Base-by-base conservation (phyloP, 1,284 basidiomycete genomes). In the Trichosporon sp. region DNA sequence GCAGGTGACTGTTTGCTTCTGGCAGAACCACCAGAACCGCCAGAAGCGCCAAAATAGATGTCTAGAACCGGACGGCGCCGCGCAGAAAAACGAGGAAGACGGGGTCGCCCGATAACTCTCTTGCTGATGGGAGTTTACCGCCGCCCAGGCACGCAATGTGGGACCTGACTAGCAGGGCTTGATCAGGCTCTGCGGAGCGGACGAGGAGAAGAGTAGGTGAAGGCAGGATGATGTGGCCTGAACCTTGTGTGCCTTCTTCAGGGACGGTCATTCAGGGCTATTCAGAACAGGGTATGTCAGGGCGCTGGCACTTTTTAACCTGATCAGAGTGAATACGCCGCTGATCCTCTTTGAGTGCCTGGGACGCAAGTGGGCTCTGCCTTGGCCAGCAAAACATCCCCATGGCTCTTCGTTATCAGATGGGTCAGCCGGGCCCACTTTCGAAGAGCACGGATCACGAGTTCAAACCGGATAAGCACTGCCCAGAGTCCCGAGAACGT, bases 261-360 rank as follows among this genome's bases (percentile, higher is more conserved):
- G 51, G 51, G 51, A 0, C 1, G 4, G 1, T 1, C 19, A 54
- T 54, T 54, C 51, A 54, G 51, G 21, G 19, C 51, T 4, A 54
- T 26, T 54, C 38, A 40, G 12, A 40, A 11, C 38, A 40, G 38
- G 38, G 38, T 1, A 12, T 2, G 12, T 40, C 38, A 40, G 38
- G 51, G 51, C 14, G 8, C n/a, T 54, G 51, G 51, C 51, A 54
- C 19, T 54, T 26, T 19, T 10, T 54, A 54, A 26, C 51, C 51
- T 54, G 51, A 54, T 54, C 51, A 54, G 51, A 54, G 56, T 61
- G 56, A 61, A 61, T 61, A 35, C 31, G 56, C 56, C 56, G 56
- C 56, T 61, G 56, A 61, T 61, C 56, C 56, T 35, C 31, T 61
- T 61, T 14, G n/a, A 61, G 56, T 61, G 56, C 56, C 56, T 61